Conservation (phyloP, 2,329 filamentous ascomycete species). For the Cercospora berteroae region DNA sequence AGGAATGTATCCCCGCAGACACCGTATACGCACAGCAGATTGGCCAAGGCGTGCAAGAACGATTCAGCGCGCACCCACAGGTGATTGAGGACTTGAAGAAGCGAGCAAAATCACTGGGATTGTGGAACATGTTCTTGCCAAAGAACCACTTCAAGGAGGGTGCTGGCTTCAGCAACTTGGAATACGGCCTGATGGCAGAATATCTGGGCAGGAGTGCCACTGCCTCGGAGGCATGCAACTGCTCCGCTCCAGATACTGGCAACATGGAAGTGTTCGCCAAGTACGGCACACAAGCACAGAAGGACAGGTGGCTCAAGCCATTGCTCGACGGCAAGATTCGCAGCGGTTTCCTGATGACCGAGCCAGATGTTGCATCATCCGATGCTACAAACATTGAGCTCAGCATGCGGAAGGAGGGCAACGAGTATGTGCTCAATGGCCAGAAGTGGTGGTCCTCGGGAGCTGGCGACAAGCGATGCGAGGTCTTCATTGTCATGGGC, state of each 20-base stretch:
- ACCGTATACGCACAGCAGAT: constrained; percentile 76
- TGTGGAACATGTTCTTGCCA: constrained; percentile 98
- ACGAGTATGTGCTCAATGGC: constrained; percentile 91
- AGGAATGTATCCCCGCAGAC: constrained; percentile 78
- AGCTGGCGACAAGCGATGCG: constrained; percentile 86
- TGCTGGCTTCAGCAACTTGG: constrained; percentile 88
- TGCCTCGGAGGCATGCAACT: constrained; percentile 86
- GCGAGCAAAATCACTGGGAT: constrained; percentile 75
- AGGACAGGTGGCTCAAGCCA: constrained; percentile 51
- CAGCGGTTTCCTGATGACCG: constrained; percentile 47
- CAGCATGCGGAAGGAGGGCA: constrained; percentile 75
- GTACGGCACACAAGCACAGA: constrained; percentile 51
- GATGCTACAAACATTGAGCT: constrained; percentile 57
- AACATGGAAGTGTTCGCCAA: constrained; percentile 55
- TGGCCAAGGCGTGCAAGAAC: constrained; percentile 60
- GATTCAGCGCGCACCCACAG: constrained; percentile 77
- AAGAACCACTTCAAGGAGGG: constrained; percentile 94
- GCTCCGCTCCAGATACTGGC: constrained; percentile 49
- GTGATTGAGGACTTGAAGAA: constrained; percentile 87
- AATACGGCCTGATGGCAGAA: constrained; percentile 98
- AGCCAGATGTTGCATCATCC: constrained; percentile 51
- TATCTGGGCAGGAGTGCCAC: constrained; percentile 81
- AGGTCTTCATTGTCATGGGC: constrained; percentile 94
- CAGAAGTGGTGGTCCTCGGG: constrained; percentile 99
- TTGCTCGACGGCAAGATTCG: constrained; percentile 50